Percentiles rank a stretch among this genome's conserved stretches.
These are phyloP conservation scores for Anisodus tanguticus DNA, from an alignment of 257 asterid species.

Conservation along the genomic window DNA sequence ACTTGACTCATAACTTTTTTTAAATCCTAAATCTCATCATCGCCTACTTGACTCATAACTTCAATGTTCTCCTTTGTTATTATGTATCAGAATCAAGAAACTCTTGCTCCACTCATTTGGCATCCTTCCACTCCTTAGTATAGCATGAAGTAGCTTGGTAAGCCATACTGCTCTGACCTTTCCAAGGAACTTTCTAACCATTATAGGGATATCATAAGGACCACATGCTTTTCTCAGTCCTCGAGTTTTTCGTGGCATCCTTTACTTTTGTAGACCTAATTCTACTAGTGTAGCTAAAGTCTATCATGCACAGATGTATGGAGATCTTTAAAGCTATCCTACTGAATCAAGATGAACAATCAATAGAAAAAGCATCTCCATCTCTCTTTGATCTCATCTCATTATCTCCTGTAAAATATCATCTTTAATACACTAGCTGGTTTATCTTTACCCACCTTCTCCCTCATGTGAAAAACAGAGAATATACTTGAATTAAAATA, in stretches of 20 bases:
- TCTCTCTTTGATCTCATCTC: not conserved
- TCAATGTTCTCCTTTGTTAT: not conserved
- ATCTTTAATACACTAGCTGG: constrained; percentile 3
- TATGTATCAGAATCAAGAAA: not conserved
- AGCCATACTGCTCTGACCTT: not conserved
- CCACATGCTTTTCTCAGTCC: not conserved
- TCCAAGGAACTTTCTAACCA: not conserved
- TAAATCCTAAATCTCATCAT: no score
- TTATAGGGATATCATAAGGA: not conserved
- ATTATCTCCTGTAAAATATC: not conserved
- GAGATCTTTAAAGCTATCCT: not conserved
- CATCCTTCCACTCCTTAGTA: not conserved
- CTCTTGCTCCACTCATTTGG: not conserved
- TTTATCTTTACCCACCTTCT: not conserved
- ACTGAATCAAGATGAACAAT: constrained; percentile 13
- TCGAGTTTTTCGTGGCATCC: not conserved
- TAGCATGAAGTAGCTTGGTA: not conserved
- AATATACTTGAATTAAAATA: not conserved
- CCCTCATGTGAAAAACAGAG: not conserved
- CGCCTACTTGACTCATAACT: no score
- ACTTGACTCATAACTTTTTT: not conserved
- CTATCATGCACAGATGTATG: not conserved
- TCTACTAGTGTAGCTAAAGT: not conserved
- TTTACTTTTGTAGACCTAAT: not conserved
- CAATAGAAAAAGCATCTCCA: not conserved